Evolutionary conservation across 2,329 filamentous ascomycete species (phyloP).

Genomic region (Trichoderma sp.): DNA sequence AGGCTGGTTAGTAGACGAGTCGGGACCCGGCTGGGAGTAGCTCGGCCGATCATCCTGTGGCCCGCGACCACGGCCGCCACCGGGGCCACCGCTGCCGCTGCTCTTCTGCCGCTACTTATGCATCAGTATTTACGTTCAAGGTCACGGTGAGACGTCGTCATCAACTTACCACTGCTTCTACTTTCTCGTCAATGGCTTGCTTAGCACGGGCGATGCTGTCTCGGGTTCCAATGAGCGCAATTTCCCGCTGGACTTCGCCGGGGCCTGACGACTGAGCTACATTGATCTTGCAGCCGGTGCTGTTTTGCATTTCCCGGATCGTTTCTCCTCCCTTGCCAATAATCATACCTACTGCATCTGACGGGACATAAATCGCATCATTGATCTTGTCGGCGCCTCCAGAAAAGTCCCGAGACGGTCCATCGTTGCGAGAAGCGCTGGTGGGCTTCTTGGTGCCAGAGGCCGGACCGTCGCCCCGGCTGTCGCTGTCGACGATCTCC

Average conservation of each 20-base stretch:
- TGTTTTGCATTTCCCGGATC: constrained; percentile 88
- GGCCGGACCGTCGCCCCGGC: constrained; percentile 50
- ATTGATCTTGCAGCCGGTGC: constrained; percentile 90
- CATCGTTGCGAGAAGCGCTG: constrained; percentile 32
- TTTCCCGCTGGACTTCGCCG: constrained; percentile 77
- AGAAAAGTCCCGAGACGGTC: constrained; percentile 35
- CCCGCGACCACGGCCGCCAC: constrained; percentile 41
- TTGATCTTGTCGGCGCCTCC: constrained; percentile 65
- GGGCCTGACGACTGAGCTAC: constrained; percentile 78
- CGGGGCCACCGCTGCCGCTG: constrained; percentile 44
- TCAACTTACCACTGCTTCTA: constrained; percentile 75
- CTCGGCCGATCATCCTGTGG: constrained; percentile 45
- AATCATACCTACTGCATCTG: constrained; percentile 92
- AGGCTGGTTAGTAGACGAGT: constrained; percentile 42
- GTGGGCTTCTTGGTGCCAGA: constrained; percentile 29
- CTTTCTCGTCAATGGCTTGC: constrained; percentile 83
- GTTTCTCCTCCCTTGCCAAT: constrained; percentile 93
- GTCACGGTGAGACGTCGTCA: background rate
- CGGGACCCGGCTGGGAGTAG: constrained; percentile 48
- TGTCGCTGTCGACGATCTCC: constrained; percentile 92
- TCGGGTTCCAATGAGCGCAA: constrained; percentile 74
- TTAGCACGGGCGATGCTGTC: constrained; percentile 80
- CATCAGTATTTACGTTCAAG: constrained; percentile 29
- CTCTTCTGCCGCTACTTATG: constrained; percentile 51
- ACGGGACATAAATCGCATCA: constrained; percentile 80